These are phyloP conservation scores for Nigrospora oryzae DNA, from an alignment of 2,329 filamentous ascomycete species.

Conservation along the genomic window DNA sequence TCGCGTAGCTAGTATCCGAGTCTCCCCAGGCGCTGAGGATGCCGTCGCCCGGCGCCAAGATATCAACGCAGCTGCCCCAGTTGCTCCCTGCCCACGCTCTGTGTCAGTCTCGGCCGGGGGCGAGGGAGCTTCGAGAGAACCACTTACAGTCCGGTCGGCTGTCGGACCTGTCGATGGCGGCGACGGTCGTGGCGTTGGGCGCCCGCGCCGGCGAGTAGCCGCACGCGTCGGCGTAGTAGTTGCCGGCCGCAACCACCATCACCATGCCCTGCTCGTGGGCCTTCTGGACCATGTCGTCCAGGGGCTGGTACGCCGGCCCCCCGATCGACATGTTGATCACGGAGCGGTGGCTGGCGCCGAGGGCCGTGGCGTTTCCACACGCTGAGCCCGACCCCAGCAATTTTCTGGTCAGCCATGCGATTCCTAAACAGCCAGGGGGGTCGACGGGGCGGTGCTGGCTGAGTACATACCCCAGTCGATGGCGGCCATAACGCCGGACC, in stretches of 20 bases:
- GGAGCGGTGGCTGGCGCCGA: constrained; percentile 9
- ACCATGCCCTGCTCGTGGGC: constrained; percentile 13
- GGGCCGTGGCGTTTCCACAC: constrained; percentile 13
- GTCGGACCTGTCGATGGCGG: constrained; percentile 12
- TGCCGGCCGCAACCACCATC: constrained; percentile 16
- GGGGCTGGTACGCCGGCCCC: constrained; percentile 6
- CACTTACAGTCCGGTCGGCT: constrained; percentile 7
- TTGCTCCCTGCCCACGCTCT: constrained; percentile 7
- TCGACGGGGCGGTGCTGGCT: too few relatives aligned
- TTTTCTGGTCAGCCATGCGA: too few relatives aligned
- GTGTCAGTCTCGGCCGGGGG: too few relatives aligned
- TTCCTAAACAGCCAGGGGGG: not conserved
- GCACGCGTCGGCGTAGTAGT: constrained; percentile 15
- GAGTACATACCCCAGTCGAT: constrained; percentile 18
- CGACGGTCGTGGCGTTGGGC: constrained; percentile 15
- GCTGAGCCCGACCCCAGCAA: constrained; percentile 4
- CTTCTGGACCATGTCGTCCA: constrained; percentile 12
- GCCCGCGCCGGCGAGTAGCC: constrained; percentile 13
- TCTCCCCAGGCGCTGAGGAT: constrained; percentile 13
- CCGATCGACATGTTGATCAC: constrained; percentile 20
- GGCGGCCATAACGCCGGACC: constrained; percentile 13
- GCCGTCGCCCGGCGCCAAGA: constrained; percentile 16
- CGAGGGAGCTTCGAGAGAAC: too few relatives aligned
- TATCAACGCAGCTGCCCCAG: constrained; percentile 14
- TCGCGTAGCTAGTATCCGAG: constrained; percentile 8